These are phyloP conservation scores for Penicillium sclerotigenum DNA, from an alignment of 2,329 filamentous ascomycete species.

Conservation along the genomic window DNA sequence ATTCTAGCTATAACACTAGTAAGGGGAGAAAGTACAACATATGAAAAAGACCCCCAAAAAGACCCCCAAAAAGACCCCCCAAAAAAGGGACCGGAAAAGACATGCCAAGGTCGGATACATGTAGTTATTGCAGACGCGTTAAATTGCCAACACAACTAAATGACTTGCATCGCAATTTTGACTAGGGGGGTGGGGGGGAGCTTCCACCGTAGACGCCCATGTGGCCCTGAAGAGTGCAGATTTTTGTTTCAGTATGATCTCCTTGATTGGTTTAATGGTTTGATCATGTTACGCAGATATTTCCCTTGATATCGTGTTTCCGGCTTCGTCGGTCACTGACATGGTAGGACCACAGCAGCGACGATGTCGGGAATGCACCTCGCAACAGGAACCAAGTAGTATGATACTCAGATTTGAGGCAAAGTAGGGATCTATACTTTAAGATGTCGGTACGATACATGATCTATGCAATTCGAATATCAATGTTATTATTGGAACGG, in stretches of 20 bases:
- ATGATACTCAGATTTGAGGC: not conserved
- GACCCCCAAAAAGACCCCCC: too few species aligned
- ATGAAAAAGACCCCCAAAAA: too few species aligned
- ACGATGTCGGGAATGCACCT: not conserved
- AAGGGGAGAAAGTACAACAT: too few species aligned
- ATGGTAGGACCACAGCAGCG: not conserved
- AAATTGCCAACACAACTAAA: not conserved
- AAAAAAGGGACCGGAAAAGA: too few species aligned
- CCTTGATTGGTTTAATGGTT: not conserved
- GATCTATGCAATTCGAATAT: not conserved
- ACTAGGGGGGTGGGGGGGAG: not conserved
- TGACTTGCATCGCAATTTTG: not conserved
- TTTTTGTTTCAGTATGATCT: not conserved
- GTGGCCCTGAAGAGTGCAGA: not conserved
- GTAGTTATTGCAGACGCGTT: not conserved
- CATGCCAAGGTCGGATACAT: not conserved
- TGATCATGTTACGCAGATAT: too few species aligned
- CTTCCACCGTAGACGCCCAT: not conserved
- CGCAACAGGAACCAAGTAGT: not conserved
- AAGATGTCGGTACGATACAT: too few species aligned
- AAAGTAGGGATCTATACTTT: not conserved
- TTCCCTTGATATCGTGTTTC: not conserved
- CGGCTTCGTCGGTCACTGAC: not conserved
- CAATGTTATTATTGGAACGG: not conserved
- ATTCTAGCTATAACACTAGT: too few species aligned